phyloP scores from a whole-genome alignment of 176 grass and related monocot genomes.

The Triticum urartu region DNA sequence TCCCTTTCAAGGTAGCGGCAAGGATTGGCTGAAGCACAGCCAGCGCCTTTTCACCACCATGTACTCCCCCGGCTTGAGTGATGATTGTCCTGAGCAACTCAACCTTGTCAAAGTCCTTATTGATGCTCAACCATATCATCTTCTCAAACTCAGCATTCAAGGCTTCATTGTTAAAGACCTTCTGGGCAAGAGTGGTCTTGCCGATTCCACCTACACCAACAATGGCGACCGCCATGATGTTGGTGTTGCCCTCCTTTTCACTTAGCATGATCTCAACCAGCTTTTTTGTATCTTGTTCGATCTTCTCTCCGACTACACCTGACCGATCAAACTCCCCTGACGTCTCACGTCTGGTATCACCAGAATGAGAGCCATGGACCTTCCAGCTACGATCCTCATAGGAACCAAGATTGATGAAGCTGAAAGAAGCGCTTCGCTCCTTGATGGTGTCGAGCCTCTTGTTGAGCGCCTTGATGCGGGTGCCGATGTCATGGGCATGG shows the following conservation, averaged over 20 bases:
- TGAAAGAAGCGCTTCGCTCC: background rate
- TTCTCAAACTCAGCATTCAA: background rate
- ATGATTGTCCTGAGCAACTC: background rate
- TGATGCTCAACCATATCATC: constrained; percentile 32
- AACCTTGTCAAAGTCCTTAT: background rate
- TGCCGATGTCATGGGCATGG: background rate
- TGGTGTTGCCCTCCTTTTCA: background rate
- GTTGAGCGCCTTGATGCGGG: constrained; percentile 22
- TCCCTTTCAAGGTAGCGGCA: background rate
- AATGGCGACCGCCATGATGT: constrained; percentile 1
- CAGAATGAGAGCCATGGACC: background rate
- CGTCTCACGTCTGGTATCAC: background rate
- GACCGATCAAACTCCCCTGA: background rate
- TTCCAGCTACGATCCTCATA: background rate
- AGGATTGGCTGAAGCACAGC: fast-evolving
- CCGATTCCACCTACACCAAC: constrained; percentile 37
- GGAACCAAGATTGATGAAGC: background rate
- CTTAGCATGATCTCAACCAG: background rate
- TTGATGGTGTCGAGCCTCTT: background rate
- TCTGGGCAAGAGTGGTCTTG: constrained; percentile 46
- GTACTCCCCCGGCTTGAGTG: background rate
- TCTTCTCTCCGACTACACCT: constrained; percentile 1
- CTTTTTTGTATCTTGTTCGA: constrained; percentile 5
- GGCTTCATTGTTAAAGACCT: constrained; percentile 11
- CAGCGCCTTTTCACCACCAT: background rate